Conservation (phyloP, 2,329 filamentous ascomycete genomes). For the Emmonsiellopsis sp. region DNA sequence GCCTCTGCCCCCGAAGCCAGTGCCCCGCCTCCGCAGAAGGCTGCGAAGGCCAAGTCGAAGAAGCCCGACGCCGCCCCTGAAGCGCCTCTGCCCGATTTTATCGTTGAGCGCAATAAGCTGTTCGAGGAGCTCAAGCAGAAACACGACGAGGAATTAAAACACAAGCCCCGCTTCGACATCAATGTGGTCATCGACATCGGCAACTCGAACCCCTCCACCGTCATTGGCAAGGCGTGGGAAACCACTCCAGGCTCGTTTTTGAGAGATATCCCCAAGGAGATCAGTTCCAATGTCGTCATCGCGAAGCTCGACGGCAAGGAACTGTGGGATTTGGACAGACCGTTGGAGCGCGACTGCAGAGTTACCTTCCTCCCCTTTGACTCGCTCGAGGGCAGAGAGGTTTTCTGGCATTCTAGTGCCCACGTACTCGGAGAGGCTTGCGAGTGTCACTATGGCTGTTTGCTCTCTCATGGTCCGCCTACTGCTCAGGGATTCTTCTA, state of each 20-base stretch:
- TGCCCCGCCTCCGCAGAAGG: slow-evolving; percentile 24
- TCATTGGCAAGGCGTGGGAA: slow-evolving; percentile 72
- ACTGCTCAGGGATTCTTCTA: slow-evolving; percentile 94
- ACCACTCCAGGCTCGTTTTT: slow-evolving; percentile 75
- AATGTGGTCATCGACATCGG: slow-evolving; percentile 41
- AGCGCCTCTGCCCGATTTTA: slow-evolving; percentile 57
- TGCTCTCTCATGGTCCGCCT: slow-evolving; percentile 86
- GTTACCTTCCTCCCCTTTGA: slow-evolving; percentile 81
- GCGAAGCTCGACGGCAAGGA: slow-evolving; percentile 69
- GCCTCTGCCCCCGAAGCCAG: slow-evolving; percentile 16
- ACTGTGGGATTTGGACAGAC: slow-evolving; percentile 88
- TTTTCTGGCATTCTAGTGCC: slow-evolving; percentile 96
- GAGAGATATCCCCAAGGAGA: slow-evolving; percentile 73
- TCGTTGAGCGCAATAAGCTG: slow-evolving; percentile 73
- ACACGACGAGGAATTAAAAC: slow-evolving; percentile 65
- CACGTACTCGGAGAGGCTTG: slow-evolving; percentile 93
- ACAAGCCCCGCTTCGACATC: slow-evolving; percentile 38
- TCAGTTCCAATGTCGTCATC: slow-evolving; percentile 76
- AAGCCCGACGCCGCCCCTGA: slow-evolving; percentile 22
- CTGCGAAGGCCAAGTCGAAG: slow-evolving; percentile 15
- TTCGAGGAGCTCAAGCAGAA: slow-evolving; percentile 84
- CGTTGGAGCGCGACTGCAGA: slow-evolving; percentile 77
- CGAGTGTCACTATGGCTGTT: slow-evolving; percentile 82
- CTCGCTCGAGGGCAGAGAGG: slow-evolving; percentile 67
- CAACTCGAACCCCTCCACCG: slow-evolving; percentile 29